Evolutionary conservation across 441 rosid species (phyloP).

Genomic region (Eutrema salsugineum): DNA sequence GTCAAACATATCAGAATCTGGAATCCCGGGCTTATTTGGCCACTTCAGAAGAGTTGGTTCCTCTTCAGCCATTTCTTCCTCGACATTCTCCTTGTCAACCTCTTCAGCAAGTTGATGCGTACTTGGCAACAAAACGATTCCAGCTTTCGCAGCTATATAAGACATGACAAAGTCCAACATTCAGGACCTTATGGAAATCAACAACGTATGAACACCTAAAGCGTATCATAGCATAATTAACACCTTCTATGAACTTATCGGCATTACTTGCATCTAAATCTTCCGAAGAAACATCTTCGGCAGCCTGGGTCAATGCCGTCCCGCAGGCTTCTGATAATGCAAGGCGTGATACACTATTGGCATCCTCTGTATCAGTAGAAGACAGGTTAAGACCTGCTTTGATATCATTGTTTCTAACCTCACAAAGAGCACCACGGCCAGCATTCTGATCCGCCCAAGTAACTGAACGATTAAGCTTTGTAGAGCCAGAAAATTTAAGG

Average conservation of each 20-base stretch:
- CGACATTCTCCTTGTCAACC: slow-evolving; percentile 20
- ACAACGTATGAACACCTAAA: background rate
- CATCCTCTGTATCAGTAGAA: slow-evolving; percentile 30
- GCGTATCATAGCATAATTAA: background rate
- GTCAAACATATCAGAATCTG: slow-evolving; percentile 56
- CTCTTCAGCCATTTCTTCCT: slow-evolving; percentile 37
- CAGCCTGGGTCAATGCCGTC: slow-evolving; percentile 71
- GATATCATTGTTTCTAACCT: slow-evolving; percentile 38
- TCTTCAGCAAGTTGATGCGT: slow-evolving; percentile 38
- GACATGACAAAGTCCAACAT: background rate
- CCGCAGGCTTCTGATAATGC: slow-evolving; percentile 85
- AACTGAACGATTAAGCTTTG: slow-evolving; percentile 50
- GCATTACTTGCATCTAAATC: slow-evolving; percentile 51
- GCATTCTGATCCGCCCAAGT: slow-evolving; percentile 76
- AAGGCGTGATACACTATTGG: slow-evolving; percentile 34
- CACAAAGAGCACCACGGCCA: slow-evolving; percentile 43
- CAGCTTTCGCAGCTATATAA: slow-evolving; percentile 64
- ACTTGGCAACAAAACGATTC: slow-evolving; percentile 60
- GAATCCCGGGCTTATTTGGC: slow-evolving; percentile 66
- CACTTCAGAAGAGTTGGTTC: slow-evolving; percentile 53
- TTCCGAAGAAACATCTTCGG: slow-evolving; percentile 69
- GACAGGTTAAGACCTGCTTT: slow-evolving; percentile 21
- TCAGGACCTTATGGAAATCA: background rate
- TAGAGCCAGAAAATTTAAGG: slow-evolving; percentile 55
- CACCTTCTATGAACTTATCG: slow-evolving; percentile 39